These are phyloP conservation scores for Amanita inopinata DNA, from an alignment of 768 basidiomycete genomes.

Conservation along the genomic window DNA sequence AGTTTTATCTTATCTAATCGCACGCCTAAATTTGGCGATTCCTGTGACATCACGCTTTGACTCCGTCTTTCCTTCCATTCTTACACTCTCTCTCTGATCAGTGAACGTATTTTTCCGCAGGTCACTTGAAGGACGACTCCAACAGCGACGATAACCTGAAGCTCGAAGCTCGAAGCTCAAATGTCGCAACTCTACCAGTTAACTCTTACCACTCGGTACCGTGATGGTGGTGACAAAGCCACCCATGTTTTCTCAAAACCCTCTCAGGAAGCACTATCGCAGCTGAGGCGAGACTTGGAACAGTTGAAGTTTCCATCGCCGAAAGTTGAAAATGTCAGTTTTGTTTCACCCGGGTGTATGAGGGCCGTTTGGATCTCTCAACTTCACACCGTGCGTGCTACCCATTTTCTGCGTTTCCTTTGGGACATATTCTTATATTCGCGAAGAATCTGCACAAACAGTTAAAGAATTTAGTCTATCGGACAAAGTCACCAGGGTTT, in stretches of 20 bases:
- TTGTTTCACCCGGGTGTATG: conserved; percentile 24
- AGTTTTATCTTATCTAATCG: too few species aligned
- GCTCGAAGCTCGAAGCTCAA: neutral
- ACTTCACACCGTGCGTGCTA: conserved; percentile 12
- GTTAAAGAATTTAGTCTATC: neutral
- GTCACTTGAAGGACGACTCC: neutral
- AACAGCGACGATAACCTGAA: neutral
- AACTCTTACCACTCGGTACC: conserved; percentile 24
- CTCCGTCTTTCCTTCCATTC: too few species aligned
- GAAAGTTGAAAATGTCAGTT: conserved; percentile 22
- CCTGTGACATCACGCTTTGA: too few species aligned
- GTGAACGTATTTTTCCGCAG: too few species aligned
- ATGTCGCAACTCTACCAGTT: conserved; percentile 13
- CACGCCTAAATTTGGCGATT: too few species aligned
- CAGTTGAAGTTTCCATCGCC: conserved; percentile 30
- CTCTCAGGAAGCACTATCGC: conserved; percentile 16
- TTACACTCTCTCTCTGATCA: too few species aligned
- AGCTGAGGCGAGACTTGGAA: conserved; percentile 24
- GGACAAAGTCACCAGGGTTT: neutral
- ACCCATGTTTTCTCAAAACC: conserved; percentile 24
- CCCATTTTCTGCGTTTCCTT: conserved; percentile 2
- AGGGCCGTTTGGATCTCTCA: conserved; percentile 7
- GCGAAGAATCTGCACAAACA: neutral
- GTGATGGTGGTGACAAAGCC: conserved; percentile 21
- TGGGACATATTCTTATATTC: neutral